phyloP scores from a whole-genome alignment of 169 alveolate genomes.

The Eimeria tenella region DNA sequence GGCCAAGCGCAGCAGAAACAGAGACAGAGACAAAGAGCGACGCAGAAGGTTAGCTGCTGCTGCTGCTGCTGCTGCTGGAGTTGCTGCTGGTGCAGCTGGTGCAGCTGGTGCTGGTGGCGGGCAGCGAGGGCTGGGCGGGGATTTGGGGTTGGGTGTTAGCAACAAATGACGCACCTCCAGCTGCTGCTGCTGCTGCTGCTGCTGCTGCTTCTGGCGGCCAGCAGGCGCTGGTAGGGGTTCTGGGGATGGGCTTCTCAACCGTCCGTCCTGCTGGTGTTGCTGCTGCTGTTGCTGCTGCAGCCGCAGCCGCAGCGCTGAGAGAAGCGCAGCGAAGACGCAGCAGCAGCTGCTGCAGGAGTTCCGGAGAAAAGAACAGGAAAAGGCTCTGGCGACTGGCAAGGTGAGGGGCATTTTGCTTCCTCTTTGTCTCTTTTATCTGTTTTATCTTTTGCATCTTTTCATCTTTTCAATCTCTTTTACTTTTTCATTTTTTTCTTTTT shows the following conservation, averaged over 20 bases:
- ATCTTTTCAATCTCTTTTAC: not conserved
- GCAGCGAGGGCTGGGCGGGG: too few species aligned
- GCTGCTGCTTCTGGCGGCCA: too few species aligned
- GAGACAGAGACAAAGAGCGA: not conserved
- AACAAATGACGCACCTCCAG: too few species aligned
- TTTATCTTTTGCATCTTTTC: too few species aligned
- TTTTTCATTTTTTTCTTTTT: not conserved
- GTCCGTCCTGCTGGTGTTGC: not conserved
- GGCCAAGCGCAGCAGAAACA: not conserved
- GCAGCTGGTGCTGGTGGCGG: too few species aligned
- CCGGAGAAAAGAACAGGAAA: constrained; percentile 56
- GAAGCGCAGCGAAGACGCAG: constrained; percentile 18
- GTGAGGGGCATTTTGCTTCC: not conserved
- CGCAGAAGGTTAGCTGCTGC: not conserved
- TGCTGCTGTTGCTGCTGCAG: constrained; percentile 4
- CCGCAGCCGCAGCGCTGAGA: constrained; percentile 18
- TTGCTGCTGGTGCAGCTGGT: not conserved
- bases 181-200: too few species aligned
- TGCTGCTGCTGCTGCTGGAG: not conserved
- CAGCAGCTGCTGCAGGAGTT: constrained; percentile 71
- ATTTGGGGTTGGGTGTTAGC: too few species aligned
- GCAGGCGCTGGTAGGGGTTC: too few species aligned
- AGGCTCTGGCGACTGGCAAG: constrained; percentile 79
- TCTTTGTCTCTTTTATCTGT: too few species aligned
- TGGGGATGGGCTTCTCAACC: not conserved